These are phyloP conservation scores for Fusarium coicis DNA, from an alignment of 2,329 filamentous ascomycete genomes.

Conservation along the genomic window DNA sequence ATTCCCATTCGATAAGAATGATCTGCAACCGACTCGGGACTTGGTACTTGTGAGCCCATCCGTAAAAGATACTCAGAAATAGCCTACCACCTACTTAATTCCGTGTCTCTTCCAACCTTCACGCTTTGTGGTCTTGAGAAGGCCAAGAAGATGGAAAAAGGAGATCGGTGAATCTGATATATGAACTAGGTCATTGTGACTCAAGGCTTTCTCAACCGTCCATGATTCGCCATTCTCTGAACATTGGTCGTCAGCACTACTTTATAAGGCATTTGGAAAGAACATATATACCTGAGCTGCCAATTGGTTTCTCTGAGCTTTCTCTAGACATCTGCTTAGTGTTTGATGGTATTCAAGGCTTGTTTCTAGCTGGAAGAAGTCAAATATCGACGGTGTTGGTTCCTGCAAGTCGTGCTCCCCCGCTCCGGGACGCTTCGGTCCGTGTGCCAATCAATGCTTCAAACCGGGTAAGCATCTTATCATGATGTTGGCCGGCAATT, in stretches of 20 bases:
- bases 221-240: conserved; percentile 48
- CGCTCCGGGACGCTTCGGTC: conserved; percentile 21
- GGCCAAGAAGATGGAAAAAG: conserved; percentile 93
- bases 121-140: conserved; percentile 93
- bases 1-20: conserved; percentile 99
- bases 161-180: conserved; percentile 79
- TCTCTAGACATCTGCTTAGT: conserved; percentile 7
- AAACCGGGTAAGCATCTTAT: not conserved
- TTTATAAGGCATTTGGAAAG: not conserved
- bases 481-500: not conserved
- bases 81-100: conserved; percentile 58
- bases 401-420: conserved; percentile 4
- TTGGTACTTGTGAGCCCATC: conserved; percentile 41
- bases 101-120: conserved; percentile 95
- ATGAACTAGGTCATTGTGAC: conserved; percentile 63
- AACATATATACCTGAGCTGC: not conserved
- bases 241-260: not conserved
- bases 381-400: not conserved
- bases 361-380: not conserved
- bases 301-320: not conserved
- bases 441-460: conserved; percentile 1
- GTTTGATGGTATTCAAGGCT: not conserved
- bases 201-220: conserved; percentile 71
- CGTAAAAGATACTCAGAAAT: not conserved
- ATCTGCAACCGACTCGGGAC: conserved; percentile 91